Evolutionary conservation across 2,329 filamentous ascomycete species (phyloP), one percentile per base, ranked within the genome.

Genomic region (Fonsecaea pedrosoi): DNA sequence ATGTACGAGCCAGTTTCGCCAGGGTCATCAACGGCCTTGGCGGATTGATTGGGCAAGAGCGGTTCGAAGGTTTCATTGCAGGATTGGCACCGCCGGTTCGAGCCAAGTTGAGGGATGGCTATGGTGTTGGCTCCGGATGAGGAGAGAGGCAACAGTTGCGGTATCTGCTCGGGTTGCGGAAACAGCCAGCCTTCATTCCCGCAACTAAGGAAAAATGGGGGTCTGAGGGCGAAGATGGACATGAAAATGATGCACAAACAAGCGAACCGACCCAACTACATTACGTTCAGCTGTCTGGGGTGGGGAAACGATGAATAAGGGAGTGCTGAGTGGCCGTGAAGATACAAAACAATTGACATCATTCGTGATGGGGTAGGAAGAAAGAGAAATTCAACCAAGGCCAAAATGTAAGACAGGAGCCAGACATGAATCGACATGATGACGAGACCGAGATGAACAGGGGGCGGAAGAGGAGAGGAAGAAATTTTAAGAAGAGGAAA

Each of bases 1-100:
- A 89, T 66, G 82, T 92, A n/a, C 54, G 66, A 4, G 62, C 63
- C 15, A 87, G 89, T 45, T 96, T 96, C 78, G 88, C 92, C 75
- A 87, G 90, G 79, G 92, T 94, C 57, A 75, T 82, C 61, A 79
- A 81, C 75, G 80, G 81, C 34, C 82, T 83, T 69, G 80, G 80
- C 73, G 77, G 79, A 62, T 74, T 83, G 74, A 83, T 83, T n/a
- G 70, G 70, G 2, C 45, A 55, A 21, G 68, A 70, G 12, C 57
- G 68, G 15, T 70, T 70, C 48, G 65, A 68, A n/a, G 53, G 45
- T 5, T 70, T 70, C 40, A 21, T 70, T 12, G 15, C 15, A n/a
- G 64, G 66, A 6, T 55, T 70, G 57, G 65, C 55, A 42, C 37
- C 45, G 4, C 68, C 68, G n/a, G 66, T 70, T 12, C 58, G 60